Conservation (phyloP, 78 protist species). For the Carpediemonas membranifera region DNA sequence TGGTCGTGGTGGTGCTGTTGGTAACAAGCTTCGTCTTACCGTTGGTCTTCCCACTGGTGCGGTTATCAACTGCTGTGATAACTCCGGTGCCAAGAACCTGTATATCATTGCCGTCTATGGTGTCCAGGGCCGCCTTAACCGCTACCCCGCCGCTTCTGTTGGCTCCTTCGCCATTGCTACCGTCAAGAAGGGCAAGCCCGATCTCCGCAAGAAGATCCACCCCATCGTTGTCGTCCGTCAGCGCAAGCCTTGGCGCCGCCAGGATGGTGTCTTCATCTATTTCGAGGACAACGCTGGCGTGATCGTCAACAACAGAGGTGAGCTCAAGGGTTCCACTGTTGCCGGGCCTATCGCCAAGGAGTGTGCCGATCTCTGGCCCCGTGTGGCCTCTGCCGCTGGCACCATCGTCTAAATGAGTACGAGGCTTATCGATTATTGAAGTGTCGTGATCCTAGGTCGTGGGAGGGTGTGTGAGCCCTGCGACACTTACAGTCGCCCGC, state of each 20-base stretch:
- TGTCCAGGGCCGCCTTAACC: slow-evolving; percentile 79
- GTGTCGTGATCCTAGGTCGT: too few species aligned
- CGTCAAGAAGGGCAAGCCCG: slow-evolving; percentile 98
- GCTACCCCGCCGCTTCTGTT: slow-evolving; percentile 86
- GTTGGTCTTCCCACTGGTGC: slow-evolving; percentile 84
- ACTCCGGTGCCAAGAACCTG: slow-evolving; percentile 98
- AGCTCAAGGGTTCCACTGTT: slow-evolving; percentile 96
- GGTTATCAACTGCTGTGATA: slow-evolving; percentile 97
- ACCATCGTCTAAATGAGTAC: not conserved
- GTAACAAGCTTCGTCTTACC: slow-evolving; percentile 67
- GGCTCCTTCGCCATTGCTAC: slow-evolving; percentile 92
- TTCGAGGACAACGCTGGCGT: slow-evolving; percentile 99
- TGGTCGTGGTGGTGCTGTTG: slow-evolving; percentile 58
- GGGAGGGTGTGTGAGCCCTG: too few species aligned
- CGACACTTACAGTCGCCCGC: too few species aligned
- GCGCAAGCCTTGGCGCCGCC: slow-evolving; percentile 85
- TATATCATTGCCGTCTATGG: slow-evolving; percentile 92
- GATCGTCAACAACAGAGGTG: slow-evolving; percentile 94
- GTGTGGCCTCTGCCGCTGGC: not conserved
- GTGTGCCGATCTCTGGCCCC: not conserved
- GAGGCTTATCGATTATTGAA: too few species aligned
- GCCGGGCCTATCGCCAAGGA: too few species aligned
- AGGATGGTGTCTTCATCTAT: slow-evolving; percentile 84
- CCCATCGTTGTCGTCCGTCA: slow-evolving; percentile 93
- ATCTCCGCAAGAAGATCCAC: slow-evolving; percentile 85